A percentile compares a stretch with the other conserved stretches of the same genome.
These are phyloP conservation scores for Asterionellopsis glacialis DNA, from an alignment of 108 stramenopile genomes.

Conservation along the genomic window DNA sequence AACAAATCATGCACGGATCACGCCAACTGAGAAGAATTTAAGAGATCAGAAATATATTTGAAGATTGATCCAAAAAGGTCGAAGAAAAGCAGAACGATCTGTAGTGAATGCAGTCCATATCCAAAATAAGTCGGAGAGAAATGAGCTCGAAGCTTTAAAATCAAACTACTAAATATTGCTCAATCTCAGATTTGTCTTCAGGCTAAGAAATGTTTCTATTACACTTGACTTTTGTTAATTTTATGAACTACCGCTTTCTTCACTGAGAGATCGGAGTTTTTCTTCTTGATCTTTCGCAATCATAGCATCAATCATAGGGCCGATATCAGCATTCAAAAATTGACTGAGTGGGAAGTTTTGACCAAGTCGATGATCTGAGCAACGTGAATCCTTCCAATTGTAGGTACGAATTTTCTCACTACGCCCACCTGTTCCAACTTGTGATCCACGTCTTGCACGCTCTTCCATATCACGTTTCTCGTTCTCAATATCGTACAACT, in stretches of 20 bases:
- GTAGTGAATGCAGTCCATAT: no score
- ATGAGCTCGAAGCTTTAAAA: no score
- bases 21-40: no score
- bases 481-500: constrained; percentile 81
- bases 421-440: constrained; percentile 93
- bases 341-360: constrained; percentile 78
- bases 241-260: background rate
- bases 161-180: no score
- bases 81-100: no score
- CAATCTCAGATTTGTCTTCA: no score
- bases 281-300: constrained; percentile 85
- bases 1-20: no score
- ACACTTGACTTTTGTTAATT: no score
- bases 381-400: constrained; percentile 97
- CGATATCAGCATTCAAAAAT: constrained; percentile 76
- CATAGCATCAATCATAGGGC: constrained; percentile 66
- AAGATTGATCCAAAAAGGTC: no score
- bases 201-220: no score
- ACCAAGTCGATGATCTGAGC: constrained; percentile 90
- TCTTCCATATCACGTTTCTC: constrained; percentile 83
- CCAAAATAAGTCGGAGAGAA: no score
- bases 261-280: constrained; percentile 31
- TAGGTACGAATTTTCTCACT: constrained; percentile 97
- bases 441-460: constrained; percentile 68
- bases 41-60: no score